Base-by-base conservation (phyloP, 2,329 filamentous ascomycete genomes). In the Tetracladium maxilliforme region DNA sequence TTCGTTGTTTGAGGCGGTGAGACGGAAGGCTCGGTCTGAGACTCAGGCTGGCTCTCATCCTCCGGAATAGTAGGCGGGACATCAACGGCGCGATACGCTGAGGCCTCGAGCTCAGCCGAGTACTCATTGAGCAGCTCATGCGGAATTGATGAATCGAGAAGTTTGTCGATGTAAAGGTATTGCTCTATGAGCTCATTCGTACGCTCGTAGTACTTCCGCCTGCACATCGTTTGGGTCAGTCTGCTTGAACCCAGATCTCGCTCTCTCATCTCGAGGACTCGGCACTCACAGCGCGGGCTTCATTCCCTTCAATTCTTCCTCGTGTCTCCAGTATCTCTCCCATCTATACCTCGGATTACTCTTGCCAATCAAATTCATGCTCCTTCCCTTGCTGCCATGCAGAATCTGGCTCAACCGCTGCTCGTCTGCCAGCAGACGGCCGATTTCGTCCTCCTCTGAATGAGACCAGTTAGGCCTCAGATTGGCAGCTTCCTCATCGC, bases 81-180 rank as follows among this genome's bases (percentile, higher is more conserved):
- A 36, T 71, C 65, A 30, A 68, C 42, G 24, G 57, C 54, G 23
- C 57, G 58, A 33, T n/a, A n/a, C n/a, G n/a, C n/a, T n/a, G n/a
- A n/a, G n/a, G n/a, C n/a, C n/a, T n/a, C n/a, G n/a, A n/a, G n/a
- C n/a, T n/a, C n/a, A n/a, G n/a, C n/a, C n/a, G n/a, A n/a, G 49
- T 93, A 94, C 49, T 94, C 86, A 43, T 92, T 86, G 30, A 95
- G 72, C 22, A 95, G 60, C 40, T 87, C 76, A 43, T 92, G 86
- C 3, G 86, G 86, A n/a, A 93, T 68, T 16, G 82, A 86, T 7
- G 83, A 93, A 51, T 93, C 84, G 32, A 95, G 64, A 29, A 95
- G 60, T 26, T 77, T 70, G 51, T 94, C 87, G 39, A 94, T 93
- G 47, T 92, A 94, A 34, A 92, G 62, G 47, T 94, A 95, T 46